phyloP scores from a whole-genome alignment of 257 asterid species.

The Fraxinus quadrangulata region DNA sequence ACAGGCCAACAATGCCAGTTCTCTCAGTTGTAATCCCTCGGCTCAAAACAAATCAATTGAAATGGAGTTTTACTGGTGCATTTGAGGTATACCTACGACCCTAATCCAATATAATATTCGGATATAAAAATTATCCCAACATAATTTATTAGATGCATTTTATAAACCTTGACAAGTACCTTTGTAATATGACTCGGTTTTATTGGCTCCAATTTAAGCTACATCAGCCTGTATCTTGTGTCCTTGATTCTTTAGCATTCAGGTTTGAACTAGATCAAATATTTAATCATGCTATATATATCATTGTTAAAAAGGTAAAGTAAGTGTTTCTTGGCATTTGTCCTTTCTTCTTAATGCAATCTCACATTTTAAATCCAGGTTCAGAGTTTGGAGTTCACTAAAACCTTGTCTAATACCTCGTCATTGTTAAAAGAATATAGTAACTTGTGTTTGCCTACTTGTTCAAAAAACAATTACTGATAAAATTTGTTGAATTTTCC shows the following conservation, averaged over 20 bases:
- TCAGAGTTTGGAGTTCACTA: background rate
- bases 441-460: background rate
- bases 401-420: background rate
- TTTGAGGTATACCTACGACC: slow-evolving; percentile 62
- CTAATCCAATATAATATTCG: background rate
- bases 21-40: slow-evolving; percentile 89
- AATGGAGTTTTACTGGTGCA: slow-evolving; percentile 89
- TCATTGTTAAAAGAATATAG: background rate
- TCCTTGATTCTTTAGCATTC: background rate
- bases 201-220: background rate
- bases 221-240: no score
- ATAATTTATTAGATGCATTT: no score
- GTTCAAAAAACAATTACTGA: background rate
- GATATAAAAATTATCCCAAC: background rate
- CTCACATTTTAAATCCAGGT: background rate
- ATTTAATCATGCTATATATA: background rate
- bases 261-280: background rate
- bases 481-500: background rate
- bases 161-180: no score
- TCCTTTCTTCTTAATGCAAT: background rate
- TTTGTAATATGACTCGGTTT: background rate
- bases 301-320: background rate
- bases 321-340: background rate
- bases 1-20: slow-evolving; percentile 96
- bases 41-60: slow-evolving; percentile 83